phyloP scores from a whole-genome alignment of 345 rosid genomes.

The Turritis glabra region DNA sequence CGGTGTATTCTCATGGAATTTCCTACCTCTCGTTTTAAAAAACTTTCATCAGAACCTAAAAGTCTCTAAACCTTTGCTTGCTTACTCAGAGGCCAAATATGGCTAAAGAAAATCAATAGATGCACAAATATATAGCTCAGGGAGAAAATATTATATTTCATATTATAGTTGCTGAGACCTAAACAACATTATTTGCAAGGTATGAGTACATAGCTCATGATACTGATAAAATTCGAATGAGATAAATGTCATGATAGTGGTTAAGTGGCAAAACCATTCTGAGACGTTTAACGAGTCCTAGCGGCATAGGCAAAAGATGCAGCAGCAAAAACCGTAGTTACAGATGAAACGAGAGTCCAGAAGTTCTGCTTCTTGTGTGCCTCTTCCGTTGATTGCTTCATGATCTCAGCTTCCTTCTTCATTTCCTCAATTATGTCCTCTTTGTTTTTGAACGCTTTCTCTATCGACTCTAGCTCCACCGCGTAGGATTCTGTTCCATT shows the following conservation, averaged over 20 bases:
- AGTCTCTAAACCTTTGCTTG: not conserved
- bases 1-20: not conserved
- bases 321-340: slow-evolving; percentile 66
- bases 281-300: slow-evolving; percentile 44
- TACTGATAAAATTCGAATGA: not conserved
- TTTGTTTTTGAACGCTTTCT: slow-evolving; percentile 53
- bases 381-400: slow-evolving; percentile 52
- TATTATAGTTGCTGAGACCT: slow-evolving; percentile 5
- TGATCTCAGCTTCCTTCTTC: slow-evolving; percentile 52
- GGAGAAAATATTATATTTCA: slow-evolving; percentile 13
- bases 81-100: not conserved
- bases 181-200: slow-evolving; percentile 26
- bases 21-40: not conserved
- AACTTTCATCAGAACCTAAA: not conserved
- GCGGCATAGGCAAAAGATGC: slow-evolving; percentile 60
- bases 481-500: slow-evolving; percentile 42
- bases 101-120: not conserved
- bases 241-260: not conserved
- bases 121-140: not conserved
- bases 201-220: slow-evolving; percentile 12
- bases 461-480: slow-evolving; percentile 53
- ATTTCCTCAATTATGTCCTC: slow-evolving; percentile 54
- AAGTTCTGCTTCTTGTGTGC: slow-evolving; percentile 60
- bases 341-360: slow-evolving; percentile 67
- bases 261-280: slow-evolving; percentile 2